Conservation (phyloP, 805 yeast genomes). For the Kodamaea lidongshanica region DNA sequence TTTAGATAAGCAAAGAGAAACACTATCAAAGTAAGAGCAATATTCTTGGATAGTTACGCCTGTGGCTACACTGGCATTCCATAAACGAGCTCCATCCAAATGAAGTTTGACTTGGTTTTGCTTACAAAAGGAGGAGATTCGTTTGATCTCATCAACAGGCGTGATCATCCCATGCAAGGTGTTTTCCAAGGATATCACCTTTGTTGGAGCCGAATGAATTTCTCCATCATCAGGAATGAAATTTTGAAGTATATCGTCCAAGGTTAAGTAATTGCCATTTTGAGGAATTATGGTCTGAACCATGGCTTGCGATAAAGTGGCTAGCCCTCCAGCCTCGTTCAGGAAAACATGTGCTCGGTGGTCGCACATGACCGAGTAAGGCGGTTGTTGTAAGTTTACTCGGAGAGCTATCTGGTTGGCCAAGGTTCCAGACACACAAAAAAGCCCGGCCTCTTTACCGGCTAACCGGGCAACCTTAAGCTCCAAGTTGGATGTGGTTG, state of each 20-base stretch:
- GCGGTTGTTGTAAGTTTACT: slow-evolving; percentile 37
- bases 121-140: slow-evolving; percentile 30
- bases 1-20: slow-evolving; percentile 38
- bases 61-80: slow-evolving; percentile 39
- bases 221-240: slow-evolving; percentile 40
- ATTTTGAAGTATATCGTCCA: slow-evolving; percentile 33
- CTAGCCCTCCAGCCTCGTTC: slow-evolving; percentile 40
- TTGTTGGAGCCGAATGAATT: slow-evolving; percentile 40
- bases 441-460: slow-evolving; percentile 36
- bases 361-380: slow-evolving; percentile 36
- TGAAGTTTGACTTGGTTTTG: slow-evolving; percentile 31
- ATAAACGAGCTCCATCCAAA: slow-evolving; percentile 40
- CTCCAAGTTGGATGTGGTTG: slow-evolving; percentile 28
- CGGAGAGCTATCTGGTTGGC: slow-evolving; percentile 38
- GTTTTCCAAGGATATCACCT: slow-evolving; percentile 38
- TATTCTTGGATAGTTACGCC: slow-evolving; percentile 36
- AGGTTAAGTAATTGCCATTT: slow-evolving; percentile 30
- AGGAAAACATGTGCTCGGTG: slow-evolving; percentile 31
- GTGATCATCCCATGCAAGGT: slow-evolving; percentile 38
- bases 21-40: slow-evolving; percentile 35
- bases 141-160: slow-evolving; percentile 35
- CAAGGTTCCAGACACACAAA: slow-evolving; percentile 38
- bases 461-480: slow-evolving; percentile 28
- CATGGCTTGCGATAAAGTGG: slow-evolving; percentile 39
- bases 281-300: slow-evolving; percentile 32